Base-by-base conservation (phyloP, 1,284 basidiomycete species). In the Melampsora americana region DNA sequence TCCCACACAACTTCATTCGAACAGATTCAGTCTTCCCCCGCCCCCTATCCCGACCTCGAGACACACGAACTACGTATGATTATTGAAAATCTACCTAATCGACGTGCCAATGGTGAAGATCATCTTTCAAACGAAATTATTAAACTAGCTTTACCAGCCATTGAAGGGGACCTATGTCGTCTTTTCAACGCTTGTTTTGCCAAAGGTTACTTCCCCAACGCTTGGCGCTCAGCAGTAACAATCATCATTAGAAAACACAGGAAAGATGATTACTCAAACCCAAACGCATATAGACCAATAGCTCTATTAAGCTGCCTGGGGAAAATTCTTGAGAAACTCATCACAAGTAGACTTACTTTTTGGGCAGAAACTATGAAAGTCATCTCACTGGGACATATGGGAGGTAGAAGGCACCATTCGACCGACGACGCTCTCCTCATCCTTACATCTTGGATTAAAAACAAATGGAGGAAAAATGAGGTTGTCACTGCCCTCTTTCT, bases 111-210 rank as follows among this genome's bases (percentile, higher is more conserved):
- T 1, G 42, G 69, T 2, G 46, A 30, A 0, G 48, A 71, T 46
- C 16, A 23, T 16, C 50, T 71, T n/a, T 61, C 69, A 0, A 71
- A 71, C 50, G 60, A 71, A 35, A 12, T 61, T 14, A 28, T 71
- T 0, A 32, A 35, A 11, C 5, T 71, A 6, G 12, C 69, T 35
- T 20, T 18, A 42, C 12, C 11, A 5, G 65, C 20, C 35, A 44
- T 1, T 6, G 23, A 3, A 14, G n/a, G n/a, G n/a, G n/a, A n/a
- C n/a, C n/a, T n/a, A n/a, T n/a, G n/a, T n/a, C n/a, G n/a, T n/a
- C n/a, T 73, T 26, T 66, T 59, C 48, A 73, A 73, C 64, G 65
- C 28, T 2, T 73, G 62, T 23, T 18, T 73, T 11, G 42, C 14
- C 18, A 11, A 16, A 1, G 30, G 32, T 20, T 9, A n/a, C 23